Evolutionary conservation across 2,329 filamentous ascomycete genomes (phyloP).

Genomic region (Xylaria sp.): DNA sequence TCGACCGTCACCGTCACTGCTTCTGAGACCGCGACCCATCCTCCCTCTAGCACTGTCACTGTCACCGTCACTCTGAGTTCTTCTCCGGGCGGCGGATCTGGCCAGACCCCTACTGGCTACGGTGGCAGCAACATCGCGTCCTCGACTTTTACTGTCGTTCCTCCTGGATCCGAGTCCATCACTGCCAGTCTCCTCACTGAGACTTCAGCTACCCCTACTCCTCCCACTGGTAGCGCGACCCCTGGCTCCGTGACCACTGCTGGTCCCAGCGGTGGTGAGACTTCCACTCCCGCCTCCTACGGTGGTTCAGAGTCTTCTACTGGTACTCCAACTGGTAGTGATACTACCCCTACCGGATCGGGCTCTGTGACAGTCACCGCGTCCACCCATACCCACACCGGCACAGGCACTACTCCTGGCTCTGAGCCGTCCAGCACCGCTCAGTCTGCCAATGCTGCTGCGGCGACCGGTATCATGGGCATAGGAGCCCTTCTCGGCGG

Average conservation of each 20-base stretch:
- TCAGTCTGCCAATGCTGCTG: slow-evolving; percentile 29
- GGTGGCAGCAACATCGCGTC: slow-evolving; percentile 26
- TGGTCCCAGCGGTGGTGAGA: slow-evolving; percentile 7
- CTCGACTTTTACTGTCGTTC: slow-evolving; percentile 18
- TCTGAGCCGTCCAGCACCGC: slow-evolving; percentile 11
- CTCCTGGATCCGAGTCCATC: slow-evolving; percentile 21
- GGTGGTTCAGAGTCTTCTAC: slow-evolving; percentile 25
- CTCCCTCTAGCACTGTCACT: slow-evolving; percentile 29
- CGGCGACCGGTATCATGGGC: slow-evolving; percentile 30
- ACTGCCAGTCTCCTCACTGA: slow-evolving; percentile 30
- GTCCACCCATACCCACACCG: slow-evolving; percentile 17
- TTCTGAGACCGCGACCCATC: slow-evolving; percentile 27
- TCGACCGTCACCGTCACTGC: slow-evolving; percentile 38
- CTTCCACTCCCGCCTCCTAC: slow-evolving; percentile 13
- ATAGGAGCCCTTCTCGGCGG: slow-evolving; percentile 40
- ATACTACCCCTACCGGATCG: slow-evolving; percentile 23
- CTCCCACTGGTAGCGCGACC: slow-evolving; percentile 19
- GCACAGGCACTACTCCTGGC: slow-evolving; percentile 17
- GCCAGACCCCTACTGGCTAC: slow-evolving; percentile 35
- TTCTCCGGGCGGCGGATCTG: slow-evolving; percentile 13
- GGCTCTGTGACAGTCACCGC: slow-evolving; percentile 13
- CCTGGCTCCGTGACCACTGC: slow-evolving; percentile 19
- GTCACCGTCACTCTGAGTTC: slow-evolving; percentile 31
- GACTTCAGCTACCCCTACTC: slow-evolving; percentile 31
- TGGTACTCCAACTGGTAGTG: slow-evolving; percentile 17